Conservation (phyloP, 108 stramenopile genomes). For the Nitzschia sp. region DNA sequence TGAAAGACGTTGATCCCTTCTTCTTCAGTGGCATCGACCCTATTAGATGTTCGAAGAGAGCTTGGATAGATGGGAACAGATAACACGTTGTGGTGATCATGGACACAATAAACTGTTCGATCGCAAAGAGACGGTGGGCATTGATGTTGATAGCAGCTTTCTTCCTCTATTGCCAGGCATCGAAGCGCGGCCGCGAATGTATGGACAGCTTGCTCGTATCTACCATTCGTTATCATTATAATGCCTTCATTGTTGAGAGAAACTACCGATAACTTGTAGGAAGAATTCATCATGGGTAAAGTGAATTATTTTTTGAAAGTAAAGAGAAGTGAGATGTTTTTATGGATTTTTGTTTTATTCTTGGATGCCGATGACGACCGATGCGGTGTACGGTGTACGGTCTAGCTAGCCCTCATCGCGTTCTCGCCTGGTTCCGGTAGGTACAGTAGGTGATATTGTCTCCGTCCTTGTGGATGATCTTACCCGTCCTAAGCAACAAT, state of each 20-base stretch:
- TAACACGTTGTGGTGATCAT: background rate
- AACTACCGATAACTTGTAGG: background rate
- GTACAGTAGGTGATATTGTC: background rate
- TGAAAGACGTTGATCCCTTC: background rate
- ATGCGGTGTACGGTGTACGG: background rate
- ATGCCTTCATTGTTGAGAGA: conserved; percentile 5
- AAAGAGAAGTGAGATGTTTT: background rate
- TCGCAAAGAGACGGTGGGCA: background rate
- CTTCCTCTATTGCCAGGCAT: background rate
- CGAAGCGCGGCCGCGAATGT: background rate
- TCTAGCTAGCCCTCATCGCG: background rate
- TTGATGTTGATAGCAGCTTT: background rate
- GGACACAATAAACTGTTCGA: background rate
- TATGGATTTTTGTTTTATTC: background rate
- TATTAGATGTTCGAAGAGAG: background rate
- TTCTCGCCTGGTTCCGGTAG: background rate
- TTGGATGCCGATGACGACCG: background rate
- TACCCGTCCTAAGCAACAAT: too few relatives aligned
- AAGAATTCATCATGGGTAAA: background rate
- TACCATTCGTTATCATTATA: background rate
- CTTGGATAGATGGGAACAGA: background rate
- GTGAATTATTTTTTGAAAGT: too few relatives aligned
- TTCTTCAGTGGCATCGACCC: background rate
- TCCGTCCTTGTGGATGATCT: too few relatives aligned
- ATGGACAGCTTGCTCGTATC: background rate